Conservation (phyloP, 2,329 filamentous ascomycete species). For the Diaporthe vexans region DNA sequence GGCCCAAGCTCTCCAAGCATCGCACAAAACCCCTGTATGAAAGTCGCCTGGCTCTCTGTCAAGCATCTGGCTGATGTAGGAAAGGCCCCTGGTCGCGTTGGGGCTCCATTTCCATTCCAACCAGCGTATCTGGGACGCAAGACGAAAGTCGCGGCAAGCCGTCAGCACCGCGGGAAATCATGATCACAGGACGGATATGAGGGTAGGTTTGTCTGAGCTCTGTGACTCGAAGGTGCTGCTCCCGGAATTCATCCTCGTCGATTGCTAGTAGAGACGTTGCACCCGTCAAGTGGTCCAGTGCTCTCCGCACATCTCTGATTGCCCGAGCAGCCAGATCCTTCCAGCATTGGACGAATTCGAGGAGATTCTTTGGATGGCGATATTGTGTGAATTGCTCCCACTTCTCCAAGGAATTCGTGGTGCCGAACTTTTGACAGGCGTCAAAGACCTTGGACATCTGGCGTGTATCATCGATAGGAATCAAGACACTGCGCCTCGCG, state of each 20-base stretch:
- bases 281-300: background rate
- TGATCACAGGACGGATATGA: constrained; percentile 4
- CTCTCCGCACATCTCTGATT: background rate
- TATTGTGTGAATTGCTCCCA: background rate
- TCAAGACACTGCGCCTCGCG: background rate
- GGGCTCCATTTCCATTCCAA: background rate
- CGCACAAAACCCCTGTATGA: too few species aligned
- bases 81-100: too few species aligned
- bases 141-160: too few species aligned
- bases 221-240: background rate
- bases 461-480: background rate
- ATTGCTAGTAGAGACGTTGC: too few species aligned
- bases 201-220: background rate
- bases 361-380: background rate
- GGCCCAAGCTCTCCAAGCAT: too few species aligned
- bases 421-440: background rate
- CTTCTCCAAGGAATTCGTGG: background rate
- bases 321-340: background rate
- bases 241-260: background rate
- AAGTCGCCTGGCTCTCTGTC: too few species aligned
- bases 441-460: constrained; percentile 16
- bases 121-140: background rate
- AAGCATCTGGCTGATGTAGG: background rate
- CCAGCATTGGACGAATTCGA: background rate
- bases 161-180: background rate